Percentiles rank a stretch among this genome's conserved stretches.
These are phyloP conservation scores for Eucalyptus paniculata DNA, from an alignment of 345 rosid species.

Conservation along the genomic window DNA sequence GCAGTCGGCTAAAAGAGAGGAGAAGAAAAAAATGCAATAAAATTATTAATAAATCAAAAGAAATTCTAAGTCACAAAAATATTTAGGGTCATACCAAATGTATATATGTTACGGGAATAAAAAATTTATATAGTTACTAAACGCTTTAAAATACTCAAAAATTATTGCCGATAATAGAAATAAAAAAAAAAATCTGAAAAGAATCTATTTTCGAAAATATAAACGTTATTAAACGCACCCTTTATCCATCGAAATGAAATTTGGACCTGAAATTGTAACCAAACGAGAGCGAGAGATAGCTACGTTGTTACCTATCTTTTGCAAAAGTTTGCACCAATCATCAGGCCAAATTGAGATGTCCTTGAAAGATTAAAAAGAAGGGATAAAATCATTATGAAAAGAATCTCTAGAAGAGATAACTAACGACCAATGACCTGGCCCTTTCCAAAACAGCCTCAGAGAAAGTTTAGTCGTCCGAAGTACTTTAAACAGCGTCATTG, in stretches of 20 bases:
- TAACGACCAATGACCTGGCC: neutral
- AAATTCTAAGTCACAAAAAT: no score
- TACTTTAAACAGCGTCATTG: neutral
- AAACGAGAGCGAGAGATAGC: no score
- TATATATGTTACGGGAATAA: accelerated
- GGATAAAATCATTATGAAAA: neutral
- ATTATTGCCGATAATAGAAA: no score
- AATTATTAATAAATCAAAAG: no score
- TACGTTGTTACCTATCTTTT: neutral
- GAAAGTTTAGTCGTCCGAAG: neutral
- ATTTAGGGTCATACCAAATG: no score
- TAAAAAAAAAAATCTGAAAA: no score
- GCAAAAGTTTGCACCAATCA: neutral
- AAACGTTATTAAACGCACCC: accelerated
- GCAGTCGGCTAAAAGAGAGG: no score
- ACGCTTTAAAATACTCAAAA: accelerated
- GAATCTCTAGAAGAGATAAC: neutral
- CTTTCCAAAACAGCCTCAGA: neutral
- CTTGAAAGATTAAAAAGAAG: neutral
- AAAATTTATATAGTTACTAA: no score
- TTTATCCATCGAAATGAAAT: no score
- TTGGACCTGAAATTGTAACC: no score
- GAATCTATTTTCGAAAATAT: accelerated
- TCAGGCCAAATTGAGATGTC: neutral
- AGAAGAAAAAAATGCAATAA: no score